These are phyloP conservation scores for Termitomyces sp. DNA, from an alignment of 768 basidiomycete genomes.

Conservation along the genomic window DNA sequence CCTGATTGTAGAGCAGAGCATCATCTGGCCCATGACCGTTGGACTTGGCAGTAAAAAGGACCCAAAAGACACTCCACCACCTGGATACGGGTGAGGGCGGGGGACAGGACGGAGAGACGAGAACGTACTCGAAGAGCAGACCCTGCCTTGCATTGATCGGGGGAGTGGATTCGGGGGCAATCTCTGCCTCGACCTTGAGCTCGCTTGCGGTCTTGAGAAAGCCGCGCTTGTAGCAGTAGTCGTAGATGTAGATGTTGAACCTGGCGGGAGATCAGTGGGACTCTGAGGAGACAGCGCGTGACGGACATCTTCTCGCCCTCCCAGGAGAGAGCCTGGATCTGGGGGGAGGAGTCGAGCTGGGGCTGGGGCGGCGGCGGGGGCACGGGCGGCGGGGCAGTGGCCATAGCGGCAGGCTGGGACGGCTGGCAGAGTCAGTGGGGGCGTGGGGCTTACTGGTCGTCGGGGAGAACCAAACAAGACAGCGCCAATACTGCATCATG, in stretches of 20 bases:
- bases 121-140: conserved; percentile 70
- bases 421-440: conserved; percentile 9
- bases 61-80: conserved; percentile 92
- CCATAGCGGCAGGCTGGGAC: conserved; percentile 15
- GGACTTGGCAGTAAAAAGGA: conserved; percentile 77
- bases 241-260: conserved; percentile 88
- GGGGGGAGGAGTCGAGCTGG: conserved; percentile 17
- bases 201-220: conserved; percentile 68
- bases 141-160: conserved; percentile 84
- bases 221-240: conserved; percentile 79
- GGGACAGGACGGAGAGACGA: conserved; percentile 10
- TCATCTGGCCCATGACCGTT: conserved; percentile 62
- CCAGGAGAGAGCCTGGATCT: conserved; percentile 58
- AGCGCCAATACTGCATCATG: conserved; percentile 3
- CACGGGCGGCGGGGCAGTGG: conserved; percentile 22
- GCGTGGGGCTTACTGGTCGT: conserved; percentile 13
- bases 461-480: conserved; percentile 14
- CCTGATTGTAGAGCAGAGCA: conserved; percentile 66
- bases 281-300: conserved; percentile 3
- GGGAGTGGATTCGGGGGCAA: conserved; percentile 54
- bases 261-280: conserved; percentile 26
- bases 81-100: conserved; percentile 28
- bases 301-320: conserved; percentile 82
- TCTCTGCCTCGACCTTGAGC: conserved; percentile 61
- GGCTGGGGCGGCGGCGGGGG: conserved; percentile 18